Evolutionary conservation across 176 grass and related monocot genomes (phyloP).

Genomic region (Zoysia pacifica): DNA sequence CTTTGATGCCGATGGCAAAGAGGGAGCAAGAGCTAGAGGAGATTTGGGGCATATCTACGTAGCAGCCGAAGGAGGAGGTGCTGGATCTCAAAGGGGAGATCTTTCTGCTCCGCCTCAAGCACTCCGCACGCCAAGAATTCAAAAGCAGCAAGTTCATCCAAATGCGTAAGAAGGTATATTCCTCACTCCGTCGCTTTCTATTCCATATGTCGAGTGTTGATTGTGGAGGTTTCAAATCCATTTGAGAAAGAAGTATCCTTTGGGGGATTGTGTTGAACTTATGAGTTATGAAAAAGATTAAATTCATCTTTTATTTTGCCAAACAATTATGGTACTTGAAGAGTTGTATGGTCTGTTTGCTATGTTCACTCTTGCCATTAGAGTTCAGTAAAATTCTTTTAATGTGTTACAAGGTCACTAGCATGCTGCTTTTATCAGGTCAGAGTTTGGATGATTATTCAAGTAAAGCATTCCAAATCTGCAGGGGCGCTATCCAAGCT

Average conservation of each 20-base stretch:
- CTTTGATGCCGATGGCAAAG: constrained; percentile 69
- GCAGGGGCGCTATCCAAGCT: too few species aligned
- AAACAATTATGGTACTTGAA: not conserved
- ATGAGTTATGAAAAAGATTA: too few species aligned
- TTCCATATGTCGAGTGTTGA: not conserved
- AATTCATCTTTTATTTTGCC: too few species aligned
- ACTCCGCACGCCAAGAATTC: constrained; percentile 89
- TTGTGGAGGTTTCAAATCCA: too few species aligned
- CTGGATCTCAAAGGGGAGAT: constrained; percentile 97
- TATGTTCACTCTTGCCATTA: not conserved
- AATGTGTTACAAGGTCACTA: too few species aligned
- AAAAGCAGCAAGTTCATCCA: constrained; percentile 74
- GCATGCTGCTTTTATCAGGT: too few species aligned
- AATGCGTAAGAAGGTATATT: constrained; percentile 81
- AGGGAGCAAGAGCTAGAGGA: constrained; percentile 85
- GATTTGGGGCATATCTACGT: constrained; percentile 69
- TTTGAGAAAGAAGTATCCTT: too few species aligned
- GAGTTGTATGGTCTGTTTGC: not conserved
- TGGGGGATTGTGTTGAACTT: too few species aligned
- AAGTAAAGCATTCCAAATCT: too few species aligned
- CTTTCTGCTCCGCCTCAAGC: constrained; percentile 91
- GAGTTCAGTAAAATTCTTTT: too few species aligned
- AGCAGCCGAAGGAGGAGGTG: constrained; percentile 78
- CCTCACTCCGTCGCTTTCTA: not conserved
- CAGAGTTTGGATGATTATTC: too few species aligned